These are phyloP conservation scores for Sanghuangporus weigelae DNA, from an alignment of 1,284 basidiomycete genomes.

Conservation along the genomic window DNA sequence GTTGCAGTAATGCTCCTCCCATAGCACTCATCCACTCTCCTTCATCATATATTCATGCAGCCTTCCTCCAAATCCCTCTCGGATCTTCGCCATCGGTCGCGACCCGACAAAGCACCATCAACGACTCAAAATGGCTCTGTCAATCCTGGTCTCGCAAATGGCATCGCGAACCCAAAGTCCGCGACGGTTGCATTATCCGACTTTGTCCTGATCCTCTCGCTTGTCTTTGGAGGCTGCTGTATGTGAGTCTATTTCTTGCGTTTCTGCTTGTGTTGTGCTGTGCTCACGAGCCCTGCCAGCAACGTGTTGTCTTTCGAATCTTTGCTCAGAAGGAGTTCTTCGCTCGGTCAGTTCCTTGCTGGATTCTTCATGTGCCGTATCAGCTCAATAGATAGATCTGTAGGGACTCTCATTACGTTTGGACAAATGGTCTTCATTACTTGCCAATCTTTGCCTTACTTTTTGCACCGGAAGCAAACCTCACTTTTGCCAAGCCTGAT, in stretches of 20 bases:
- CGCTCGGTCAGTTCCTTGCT: conserved; percentile 47
- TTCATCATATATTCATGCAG: not conserved
- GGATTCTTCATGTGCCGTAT: not conserved
- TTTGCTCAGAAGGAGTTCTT: conserved; percentile 62
- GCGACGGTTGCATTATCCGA: conserved; percentile 2
- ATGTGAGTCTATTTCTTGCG: conserved; percentile 41
- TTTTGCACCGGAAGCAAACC: conserved; percentile 36
- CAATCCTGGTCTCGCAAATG: not conserved
- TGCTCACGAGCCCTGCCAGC: conserved; percentile 29
- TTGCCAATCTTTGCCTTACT: conserved; percentile 50
- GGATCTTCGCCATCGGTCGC: not conserved
- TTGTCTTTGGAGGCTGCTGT: conserved; percentile 81
- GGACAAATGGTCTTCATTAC: conserved; percentile 80
- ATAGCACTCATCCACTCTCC: not conserved
- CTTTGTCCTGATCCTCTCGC: conserved; percentile 35
- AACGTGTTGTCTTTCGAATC: conserved; percentile 71
- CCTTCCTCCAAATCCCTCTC: not conserved
- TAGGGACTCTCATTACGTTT: conserved; percentile 82
- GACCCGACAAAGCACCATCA: not conserved
- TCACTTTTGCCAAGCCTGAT: conserved; percentile 46
- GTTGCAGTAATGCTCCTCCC: not conserved
- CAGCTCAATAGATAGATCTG: conserved; percentile 9
- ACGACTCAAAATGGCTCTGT: not conserved
- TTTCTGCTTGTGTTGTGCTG: not conserved
- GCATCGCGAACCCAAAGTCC: not conserved